These are phyloP conservation scores for Plasmodium coatneyi DNA, from an alignment of 169 alveolate genomes.

Conservation along the genomic window DNA sequence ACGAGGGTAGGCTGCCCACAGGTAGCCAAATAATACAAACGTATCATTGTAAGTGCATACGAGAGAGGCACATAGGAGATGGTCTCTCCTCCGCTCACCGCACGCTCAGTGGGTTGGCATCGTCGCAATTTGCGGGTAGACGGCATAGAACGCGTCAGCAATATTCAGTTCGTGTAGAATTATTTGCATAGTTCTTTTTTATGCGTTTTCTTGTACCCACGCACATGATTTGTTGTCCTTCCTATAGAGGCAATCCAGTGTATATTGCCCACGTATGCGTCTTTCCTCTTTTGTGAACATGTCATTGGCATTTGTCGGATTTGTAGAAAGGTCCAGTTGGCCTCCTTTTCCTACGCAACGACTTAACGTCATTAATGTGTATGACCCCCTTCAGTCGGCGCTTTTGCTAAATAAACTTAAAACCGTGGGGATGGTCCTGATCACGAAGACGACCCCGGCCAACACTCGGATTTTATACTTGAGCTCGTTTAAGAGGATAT, in stretches of 20 bases:
- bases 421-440: slow-evolving; percentile 38
- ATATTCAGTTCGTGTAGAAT: background rate
- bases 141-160: background rate
- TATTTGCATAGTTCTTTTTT: background rate
- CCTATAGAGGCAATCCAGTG: background rate
- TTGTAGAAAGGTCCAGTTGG: background rate
- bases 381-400: background rate
- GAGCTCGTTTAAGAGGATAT: slow-evolving; percentile 52
- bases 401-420: slow-evolving; percentile 6
- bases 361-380: background rate
- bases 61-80: background rate
- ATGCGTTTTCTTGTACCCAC: background rate
- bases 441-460: slow-evolving; percentile 49
- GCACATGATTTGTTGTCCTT: background rate
- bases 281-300: background rate
- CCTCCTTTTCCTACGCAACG: background rate
- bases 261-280: background rate
- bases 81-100: background rate
- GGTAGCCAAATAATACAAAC: background rate
- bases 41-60: background rate
- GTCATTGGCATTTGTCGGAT: background rate
- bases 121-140: background rate
- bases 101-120: background rate
- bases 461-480: slow-evolving; percentile 58
- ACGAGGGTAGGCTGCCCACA: background rate